Conservation (phyloP, 805 yeast species). For the Candida methanosorbosa region DNA sequence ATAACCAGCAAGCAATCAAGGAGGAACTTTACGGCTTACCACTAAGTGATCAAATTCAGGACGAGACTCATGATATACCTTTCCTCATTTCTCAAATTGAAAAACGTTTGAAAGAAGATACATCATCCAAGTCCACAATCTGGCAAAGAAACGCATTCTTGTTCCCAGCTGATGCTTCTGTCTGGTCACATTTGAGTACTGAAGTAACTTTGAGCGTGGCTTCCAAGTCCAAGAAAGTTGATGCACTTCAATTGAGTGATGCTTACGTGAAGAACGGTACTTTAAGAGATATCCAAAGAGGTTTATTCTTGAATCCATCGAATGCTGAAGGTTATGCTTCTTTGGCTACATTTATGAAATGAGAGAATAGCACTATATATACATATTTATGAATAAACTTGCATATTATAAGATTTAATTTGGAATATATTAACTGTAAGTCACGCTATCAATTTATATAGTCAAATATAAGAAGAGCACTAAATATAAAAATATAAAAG, state of each 20-base stretch:
- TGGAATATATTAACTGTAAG: too few species aligned
- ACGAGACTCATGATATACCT: constrained; percentile 49
- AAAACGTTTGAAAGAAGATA: constrained; percentile 24
- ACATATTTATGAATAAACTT: too few species aligned
- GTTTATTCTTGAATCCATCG: constrained; percentile 57
- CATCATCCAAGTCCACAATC: constrained; percentile 13
- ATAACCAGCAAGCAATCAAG: constrained; percentile 48
- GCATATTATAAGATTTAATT: too few species aligned
- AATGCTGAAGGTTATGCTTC: constrained; percentile 21
- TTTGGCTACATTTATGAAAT: too few species aligned
- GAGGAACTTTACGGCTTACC: constrained; percentile 54
- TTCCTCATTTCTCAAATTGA: constrained; percentile 45
- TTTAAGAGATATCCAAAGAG: constrained; percentile 54
- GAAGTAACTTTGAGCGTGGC: constrained; percentile 54
- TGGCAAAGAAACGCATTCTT: constrained; percentile 70
- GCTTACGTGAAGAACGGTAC: constrained; percentile 41
- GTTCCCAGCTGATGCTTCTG: constrained; percentile 59
- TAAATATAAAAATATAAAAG: background rate
- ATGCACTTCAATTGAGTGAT: constrained; percentile 41
- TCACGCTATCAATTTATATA: too few species aligned
- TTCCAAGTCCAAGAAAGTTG: constrained; percentile 37
- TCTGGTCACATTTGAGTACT: constrained; percentile 62
- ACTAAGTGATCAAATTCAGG: constrained; percentile 35
- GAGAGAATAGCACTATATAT: too few species aligned
- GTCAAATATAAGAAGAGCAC: too few species aligned